Percentiles rank a stretch among this genome's conserved stretches.
Conservation (phyloP, 139 green algal species). For the Raphidocelis subcapitata region DNA sequence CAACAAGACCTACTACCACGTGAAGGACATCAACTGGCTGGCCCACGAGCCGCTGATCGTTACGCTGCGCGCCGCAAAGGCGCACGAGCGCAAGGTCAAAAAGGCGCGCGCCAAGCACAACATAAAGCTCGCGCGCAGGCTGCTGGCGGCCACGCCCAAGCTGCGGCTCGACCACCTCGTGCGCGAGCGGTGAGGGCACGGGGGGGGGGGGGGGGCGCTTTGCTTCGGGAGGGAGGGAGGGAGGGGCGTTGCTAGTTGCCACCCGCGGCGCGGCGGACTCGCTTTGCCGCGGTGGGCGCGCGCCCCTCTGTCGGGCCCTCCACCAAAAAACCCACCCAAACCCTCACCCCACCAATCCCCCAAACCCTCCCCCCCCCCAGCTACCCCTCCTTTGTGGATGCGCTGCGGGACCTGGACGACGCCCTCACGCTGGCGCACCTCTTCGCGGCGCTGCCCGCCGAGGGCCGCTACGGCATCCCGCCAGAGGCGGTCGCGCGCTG, state of each 20-base stretch:
- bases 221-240: neutral
- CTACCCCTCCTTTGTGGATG: conserved; percentile 97
- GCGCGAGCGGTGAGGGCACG: conserved; percentile 69
- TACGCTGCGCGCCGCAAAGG: conserved; percentile 61
- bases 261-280: too few relatives aligned
- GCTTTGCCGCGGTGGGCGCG: too few relatives aligned
- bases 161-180: conserved; percentile 96
- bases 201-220: neutral
- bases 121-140: conserved; percentile 59
- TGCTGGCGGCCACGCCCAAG: conserved; percentile 59
- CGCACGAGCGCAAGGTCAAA: conserved; percentile 72
- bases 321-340: too few relatives aligned
- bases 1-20: conserved; percentile 99
- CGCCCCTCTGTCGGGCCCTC: too few relatives aligned
- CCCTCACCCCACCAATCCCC: too few relatives aligned
- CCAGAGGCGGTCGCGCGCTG: conserved; percentile 28
- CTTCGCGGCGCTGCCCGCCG: conserved; percentile 91
- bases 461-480: conserved; percentile 54
- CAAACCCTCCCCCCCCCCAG: conserved; percentile 43
- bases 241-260: too few relatives aligned
- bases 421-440: conserved; percentile 94
- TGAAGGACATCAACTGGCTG: conserved; percentile 97
- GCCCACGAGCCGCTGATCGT: conserved; percentile 93
- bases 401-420: conserved; percentile 97
- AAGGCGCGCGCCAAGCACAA: conserved; percentile 83